These are phyloP conservation scores for Leccinum glutinopallens DNA, from an alignment of 1,284 basidiomycete species.

Conservation along the genomic window DNA sequence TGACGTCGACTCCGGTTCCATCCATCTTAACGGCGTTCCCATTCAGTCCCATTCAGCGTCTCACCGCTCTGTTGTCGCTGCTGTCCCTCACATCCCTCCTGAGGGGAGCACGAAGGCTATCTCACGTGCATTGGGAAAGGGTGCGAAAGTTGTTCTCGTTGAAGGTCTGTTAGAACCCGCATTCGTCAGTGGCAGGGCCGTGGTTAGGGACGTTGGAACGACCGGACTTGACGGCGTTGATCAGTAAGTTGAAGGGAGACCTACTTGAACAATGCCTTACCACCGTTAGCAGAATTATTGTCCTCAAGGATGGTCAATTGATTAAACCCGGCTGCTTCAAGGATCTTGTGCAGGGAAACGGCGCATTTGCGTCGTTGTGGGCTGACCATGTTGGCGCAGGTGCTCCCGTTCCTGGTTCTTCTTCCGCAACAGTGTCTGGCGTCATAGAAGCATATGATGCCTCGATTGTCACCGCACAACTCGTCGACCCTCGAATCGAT, in stretches of 20 bases:
- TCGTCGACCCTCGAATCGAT: too few species aligned
- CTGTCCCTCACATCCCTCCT: slow-evolving; percentile 80
- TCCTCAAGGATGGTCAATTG: slow-evolving; percentile 81
- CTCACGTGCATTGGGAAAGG: slow-evolving; percentile 84
- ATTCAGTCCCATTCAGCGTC: too few species aligned
- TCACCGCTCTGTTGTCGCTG: slow-evolving; percentile 78
- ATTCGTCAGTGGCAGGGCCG: slow-evolving; percentile 71
- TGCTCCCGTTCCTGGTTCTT: too few species aligned
- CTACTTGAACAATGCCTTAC: too few species aligned
- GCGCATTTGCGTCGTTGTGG: slow-evolving; percentile 83
- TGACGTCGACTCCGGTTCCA: slow-evolving; percentile 75
- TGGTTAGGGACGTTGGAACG: slow-evolving; percentile 78
- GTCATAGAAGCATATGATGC: too few species aligned
- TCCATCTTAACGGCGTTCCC: slow-evolving; percentile 83
- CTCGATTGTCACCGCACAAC: too few species aligned
- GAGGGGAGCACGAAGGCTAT: slow-evolving; percentile 89
- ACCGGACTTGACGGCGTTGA: slow-evolving; percentile 45
- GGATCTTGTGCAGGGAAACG: slow-evolving; percentile 68
- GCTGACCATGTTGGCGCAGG: slow-evolving; percentile 69
- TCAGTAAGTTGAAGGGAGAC: too few species aligned
- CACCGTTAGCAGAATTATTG: slow-evolving; percentile 61
- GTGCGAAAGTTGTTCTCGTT: slow-evolving; percentile 80
- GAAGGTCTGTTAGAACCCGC: slow-evolving; percentile 79
- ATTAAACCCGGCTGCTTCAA: slow-evolving; percentile 77
- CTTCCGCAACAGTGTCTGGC: too few species aligned